phyloP scores from a whole-genome alignment of 352 stramenopile genomes.

The Phytophthora niederhauseri region DNA sequence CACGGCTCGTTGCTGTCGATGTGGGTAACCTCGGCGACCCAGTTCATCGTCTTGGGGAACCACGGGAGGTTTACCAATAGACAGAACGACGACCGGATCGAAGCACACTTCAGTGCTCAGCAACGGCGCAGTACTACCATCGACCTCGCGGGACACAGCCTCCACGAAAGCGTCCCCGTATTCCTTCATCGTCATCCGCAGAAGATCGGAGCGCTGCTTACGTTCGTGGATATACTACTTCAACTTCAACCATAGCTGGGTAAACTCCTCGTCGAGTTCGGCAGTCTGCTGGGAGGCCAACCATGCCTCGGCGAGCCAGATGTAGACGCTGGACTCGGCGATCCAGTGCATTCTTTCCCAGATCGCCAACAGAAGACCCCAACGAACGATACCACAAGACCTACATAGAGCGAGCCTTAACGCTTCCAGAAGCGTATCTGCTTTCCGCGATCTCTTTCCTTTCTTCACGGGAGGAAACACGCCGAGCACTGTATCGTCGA shows the following conservation, averaged over 20 bases:
- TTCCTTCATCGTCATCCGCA: background rate
- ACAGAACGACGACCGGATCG: background rate
- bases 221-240: background rate
- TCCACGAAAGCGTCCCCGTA: background rate
- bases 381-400: background rate
- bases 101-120: background rate
- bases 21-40: background rate
- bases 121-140: background rate
- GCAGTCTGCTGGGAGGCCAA: background rate
- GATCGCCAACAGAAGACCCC: background rate
- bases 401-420: background rate
- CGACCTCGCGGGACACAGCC: background rate
- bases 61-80: background rate
- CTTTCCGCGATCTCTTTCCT: background rate
- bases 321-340: background rate
- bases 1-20: background rate
- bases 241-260: background rate
- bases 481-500: background rate
- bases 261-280: background rate
- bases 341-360: background rate
- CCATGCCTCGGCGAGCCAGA: background rate
- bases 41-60: background rate
- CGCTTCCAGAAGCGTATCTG: background rate
- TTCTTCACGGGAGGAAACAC: background rate
- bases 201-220: background rate